A percentile compares a stretch with the other conserved stretches of the same genome.
Evolutionary conservation across 2,329 filamentous ascomycete genomes (phyloP).

Genomic region (Thelonectria olida): DNA sequence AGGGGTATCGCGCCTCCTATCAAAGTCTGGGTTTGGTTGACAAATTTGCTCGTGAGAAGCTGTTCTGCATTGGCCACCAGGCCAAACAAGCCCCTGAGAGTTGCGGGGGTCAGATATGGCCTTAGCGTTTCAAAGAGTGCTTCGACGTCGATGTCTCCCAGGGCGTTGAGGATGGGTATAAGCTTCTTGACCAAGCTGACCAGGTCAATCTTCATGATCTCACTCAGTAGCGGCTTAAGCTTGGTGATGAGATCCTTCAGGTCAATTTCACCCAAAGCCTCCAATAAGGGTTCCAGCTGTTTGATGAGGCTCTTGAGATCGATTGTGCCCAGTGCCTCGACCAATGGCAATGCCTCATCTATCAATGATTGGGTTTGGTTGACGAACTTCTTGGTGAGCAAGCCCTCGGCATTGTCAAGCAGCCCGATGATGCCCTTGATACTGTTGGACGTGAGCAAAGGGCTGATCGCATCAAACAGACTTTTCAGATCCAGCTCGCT

Average conservation of each 20-base stretch:
- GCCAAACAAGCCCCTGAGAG: constrained; percentile 47
- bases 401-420: constrained; percentile 46
- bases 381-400: constrained; percentile 44
- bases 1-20: constrained; percentile 50
- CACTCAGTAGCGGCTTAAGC: constrained; percentile 43
- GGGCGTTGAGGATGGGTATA: constrained; percentile 42
- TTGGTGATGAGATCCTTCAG: constrained; percentile 43
- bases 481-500: constrained; percentile 45
- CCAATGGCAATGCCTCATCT: constrained; percentile 47
- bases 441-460: constrained; percentile 45
- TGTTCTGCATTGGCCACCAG: constrained; percentile 49
- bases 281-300: constrained; percentile 43
- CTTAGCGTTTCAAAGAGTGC: constrained; percentile 45
- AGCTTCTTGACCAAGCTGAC: constrained; percentile 41
- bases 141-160: constrained; percentile 46
- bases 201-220: constrained; percentile 44
- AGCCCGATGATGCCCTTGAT: constrained; percentile 47
- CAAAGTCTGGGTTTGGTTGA: constrained; percentile 52
- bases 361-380: constrained; percentile 45
- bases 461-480: constrained; percentile 44
- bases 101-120: constrained; percentile 47
- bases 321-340: constrained; percentile 46
- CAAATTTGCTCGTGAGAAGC: constrained; percentile 50
- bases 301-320: constrained; percentile 46
- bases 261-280: constrained; percentile 46